Base-by-base conservation (phyloP, 2,329 filamentous ascomycete genomes). In the Lecanicillium sp. region DNA sequence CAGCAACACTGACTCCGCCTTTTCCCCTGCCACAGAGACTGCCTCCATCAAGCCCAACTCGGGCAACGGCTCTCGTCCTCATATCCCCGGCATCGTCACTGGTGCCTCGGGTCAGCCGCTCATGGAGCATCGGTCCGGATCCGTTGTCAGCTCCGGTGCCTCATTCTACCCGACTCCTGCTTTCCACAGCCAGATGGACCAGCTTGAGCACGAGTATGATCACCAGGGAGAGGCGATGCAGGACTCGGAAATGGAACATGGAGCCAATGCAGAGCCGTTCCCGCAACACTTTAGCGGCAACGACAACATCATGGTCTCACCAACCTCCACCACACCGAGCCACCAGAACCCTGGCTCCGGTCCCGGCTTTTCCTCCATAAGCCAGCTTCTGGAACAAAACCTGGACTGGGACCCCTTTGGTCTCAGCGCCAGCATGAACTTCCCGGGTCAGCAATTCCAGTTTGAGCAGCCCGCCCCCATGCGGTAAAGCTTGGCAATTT, bases 161-260 rank as follows among this genome's bases (percentile, higher is more conserved):
- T 64, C 75, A 45, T 95, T 86, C 68, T 96, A 95, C 63, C 83
- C 87, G 42, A 86, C 88, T 50, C 86, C 87, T 15, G 71, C 73
- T 2, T 96, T 95, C 69, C 89, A 94, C 63, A 93, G 87, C 66
- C 91, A 96, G 67, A 90, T 94, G 68, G 87, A 94, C 68, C 89
- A 95, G 75, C 81, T 97, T 67, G 91, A 97, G 73, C 90, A 95
- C 77, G 91, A 97, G 74, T 97, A 96, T 71, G 90, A 96, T 66
- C 86, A 88, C 48, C 87, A 89, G 70, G 81, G 80, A 65, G 89
- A 91, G 60, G 87, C 95, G 77, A 82, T 94, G 66, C 90, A 96
- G 60, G 87, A 94, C 52, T 72, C 83, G 56, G 84, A 87, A 58
- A 79, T 83, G 55, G 84, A 89, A 52, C 81, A 82, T 10, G 78